These are phyloP conservation scores for Hypholoma fasciculare DNA, from an alignment of 768 basidiomycete genomes.

Conservation along the genomic window DNA sequence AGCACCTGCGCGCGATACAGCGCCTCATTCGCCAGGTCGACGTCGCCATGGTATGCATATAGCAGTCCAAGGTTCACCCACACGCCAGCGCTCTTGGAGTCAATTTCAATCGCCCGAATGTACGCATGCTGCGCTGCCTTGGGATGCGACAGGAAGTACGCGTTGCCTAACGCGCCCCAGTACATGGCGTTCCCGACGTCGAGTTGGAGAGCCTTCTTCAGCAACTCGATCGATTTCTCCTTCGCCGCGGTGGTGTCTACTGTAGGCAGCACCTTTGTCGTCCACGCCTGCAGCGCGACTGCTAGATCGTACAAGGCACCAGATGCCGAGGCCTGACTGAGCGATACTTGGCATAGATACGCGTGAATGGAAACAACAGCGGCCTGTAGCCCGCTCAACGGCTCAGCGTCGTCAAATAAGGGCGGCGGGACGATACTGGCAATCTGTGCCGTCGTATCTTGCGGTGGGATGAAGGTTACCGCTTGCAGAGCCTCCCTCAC, in stretches of 20 bases:
- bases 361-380: constrained; percentile 49
- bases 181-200: constrained; percentile 71
- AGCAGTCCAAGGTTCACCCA: constrained; percentile 92
- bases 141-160: constrained; percentile 64
- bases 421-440: constrained; percentile 34
- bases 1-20: constrained; percentile 86
- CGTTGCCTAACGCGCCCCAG: constrained; percentile 84
- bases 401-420: constrained; percentile 26
- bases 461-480: constrained; percentile 38
- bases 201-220: constrained; percentile 72
- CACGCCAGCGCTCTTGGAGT: constrained; percentile 75
- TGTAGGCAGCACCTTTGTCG: constrained; percentile 25
- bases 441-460: constrained; percentile 41
- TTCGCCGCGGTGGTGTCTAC: constrained; percentile 30
- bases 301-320: constrained; percentile 79
- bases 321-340: constrained; percentile 48
- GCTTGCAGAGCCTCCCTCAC: constrained; percentile 34
- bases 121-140: constrained; percentile 90
- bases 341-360: constrained; percentile 60
- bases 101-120: constrained; percentile 83
- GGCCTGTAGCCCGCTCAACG: constrained; percentile 33
- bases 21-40: constrained; percentile 82
- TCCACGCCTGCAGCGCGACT: constrained; percentile 55
- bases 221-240: constrained; percentile 46
- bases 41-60: constrained; percentile 77